Conservation (phyloP, 2,329 filamentous ascomycete species). For the Neonectria neomacrospora region DNA sequence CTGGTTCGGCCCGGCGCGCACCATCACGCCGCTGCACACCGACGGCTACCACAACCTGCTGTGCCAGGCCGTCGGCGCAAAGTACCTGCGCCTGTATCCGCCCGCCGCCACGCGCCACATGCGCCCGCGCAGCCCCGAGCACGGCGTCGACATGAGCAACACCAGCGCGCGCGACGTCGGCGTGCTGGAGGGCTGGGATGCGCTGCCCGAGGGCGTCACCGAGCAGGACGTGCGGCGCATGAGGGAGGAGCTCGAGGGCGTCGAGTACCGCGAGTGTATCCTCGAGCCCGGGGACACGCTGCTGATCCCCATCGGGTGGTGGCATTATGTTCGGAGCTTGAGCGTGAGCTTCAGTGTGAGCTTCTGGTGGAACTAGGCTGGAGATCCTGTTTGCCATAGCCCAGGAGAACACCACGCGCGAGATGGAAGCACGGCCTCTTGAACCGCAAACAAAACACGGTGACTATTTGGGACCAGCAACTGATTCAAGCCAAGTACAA, state of each 20-base stretch:
- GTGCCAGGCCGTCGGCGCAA: constrained; percentile 86
- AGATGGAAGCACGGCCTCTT: neutral
- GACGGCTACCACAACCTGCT: constrained; percentile 95
- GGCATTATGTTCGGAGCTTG: constrained; percentile 93
- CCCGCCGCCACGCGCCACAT: constrained; percentile 70
- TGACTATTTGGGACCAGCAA: neutral
- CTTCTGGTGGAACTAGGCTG: constrained; percentile 85
- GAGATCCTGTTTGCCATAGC: neutral
- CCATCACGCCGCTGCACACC: constrained; percentile 92
- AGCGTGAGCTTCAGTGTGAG: constrained; percentile 93
- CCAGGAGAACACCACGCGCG: neutral
- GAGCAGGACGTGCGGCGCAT: constrained; percentile 51
- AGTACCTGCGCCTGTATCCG: constrained; percentile 90
- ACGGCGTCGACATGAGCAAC: constrained; percentile 90
- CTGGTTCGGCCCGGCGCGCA: constrained; percentile 90
- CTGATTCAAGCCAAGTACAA: constrained; percentile 6
- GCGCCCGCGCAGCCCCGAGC: constrained; percentile 70
- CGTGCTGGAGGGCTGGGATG: constrained; percentile 71
- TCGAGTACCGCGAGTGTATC: constrained; percentile 80
- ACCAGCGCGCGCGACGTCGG: constrained; percentile 85
- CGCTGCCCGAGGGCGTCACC: constrained; percentile 40
- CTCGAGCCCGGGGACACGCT: constrained; percentile 84
- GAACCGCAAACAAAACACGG: neutral
- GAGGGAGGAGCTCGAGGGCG: constrained; percentile 62
- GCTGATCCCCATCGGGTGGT: constrained; percentile 95